phyloP scores from a whole-genome alignment of 768 basidiomycete genomes.

The Leccinellum albellum region DNA sequence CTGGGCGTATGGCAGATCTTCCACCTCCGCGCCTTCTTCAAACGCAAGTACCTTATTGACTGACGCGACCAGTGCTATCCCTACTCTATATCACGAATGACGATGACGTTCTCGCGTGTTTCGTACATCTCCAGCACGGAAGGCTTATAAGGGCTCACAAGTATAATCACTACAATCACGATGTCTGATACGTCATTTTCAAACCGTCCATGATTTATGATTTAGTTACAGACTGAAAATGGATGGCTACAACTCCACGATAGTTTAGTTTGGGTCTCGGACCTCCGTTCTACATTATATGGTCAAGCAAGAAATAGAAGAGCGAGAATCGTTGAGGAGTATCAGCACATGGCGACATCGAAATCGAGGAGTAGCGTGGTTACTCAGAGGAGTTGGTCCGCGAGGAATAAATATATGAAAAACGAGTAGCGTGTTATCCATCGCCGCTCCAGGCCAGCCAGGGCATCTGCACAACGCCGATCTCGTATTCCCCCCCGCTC shows the following conservation, averaged over 20 bases:
- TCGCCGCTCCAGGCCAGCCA: constrained; percentile 24
- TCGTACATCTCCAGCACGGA: background rate
- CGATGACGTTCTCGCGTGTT: background rate
- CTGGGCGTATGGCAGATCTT: constrained; percentile 94
- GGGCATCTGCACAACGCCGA: constrained; percentile 40
- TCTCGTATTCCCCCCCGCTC: constrained; percentile 37
- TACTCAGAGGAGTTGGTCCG: background rate
- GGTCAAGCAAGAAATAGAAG: background rate
- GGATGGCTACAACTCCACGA: background rate
- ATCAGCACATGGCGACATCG: no score
- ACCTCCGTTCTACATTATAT: constrained; percentile 10
- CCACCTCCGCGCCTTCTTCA: constrained; percentile 93
- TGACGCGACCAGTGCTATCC: constrained; percentile 31
- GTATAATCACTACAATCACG: background rate
- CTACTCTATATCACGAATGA: background rate
- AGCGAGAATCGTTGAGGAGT: background rate
- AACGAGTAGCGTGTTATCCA: background rate
- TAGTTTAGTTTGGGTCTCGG: background rate
- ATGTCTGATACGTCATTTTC: background rate
- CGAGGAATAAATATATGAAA: background rate
- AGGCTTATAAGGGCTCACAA: background rate
- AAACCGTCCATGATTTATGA: background rate
- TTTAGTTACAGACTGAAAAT: background rate
- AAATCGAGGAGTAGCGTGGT: background rate
- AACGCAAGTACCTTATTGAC: constrained; percentile 91